Percentiles rank a stretch among this genome's conserved stretches.
Evolutionary conservation across 257 asterid species (phyloP).

Genomic region (Capsicum rhomboideum): DNA sequence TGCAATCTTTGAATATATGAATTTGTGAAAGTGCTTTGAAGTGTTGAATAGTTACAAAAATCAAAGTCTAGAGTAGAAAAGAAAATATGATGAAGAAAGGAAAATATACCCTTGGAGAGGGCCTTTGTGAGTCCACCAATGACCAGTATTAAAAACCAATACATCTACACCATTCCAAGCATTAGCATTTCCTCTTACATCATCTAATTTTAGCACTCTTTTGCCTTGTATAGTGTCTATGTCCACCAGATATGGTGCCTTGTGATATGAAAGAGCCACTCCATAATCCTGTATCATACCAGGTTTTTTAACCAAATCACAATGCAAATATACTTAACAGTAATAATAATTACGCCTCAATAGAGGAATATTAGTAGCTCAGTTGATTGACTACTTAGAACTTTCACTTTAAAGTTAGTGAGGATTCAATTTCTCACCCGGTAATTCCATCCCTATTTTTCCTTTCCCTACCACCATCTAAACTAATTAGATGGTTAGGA

Average conservation of each 20-base stretch:
- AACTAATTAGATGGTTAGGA: no score
- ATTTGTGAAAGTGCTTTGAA: background rate
- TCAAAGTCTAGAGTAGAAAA: background rate
- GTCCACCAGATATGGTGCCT: conserved; percentile 86
- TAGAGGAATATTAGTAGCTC: no score
- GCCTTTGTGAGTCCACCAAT: conserved; percentile 95
- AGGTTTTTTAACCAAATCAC: background rate
- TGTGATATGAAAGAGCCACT: conserved; percentile 66
- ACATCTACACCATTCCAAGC: conserved; percentile 83
- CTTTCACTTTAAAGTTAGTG: no score
- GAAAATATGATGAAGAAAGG: background rate
- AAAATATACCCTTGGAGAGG: conserved; percentile 67
- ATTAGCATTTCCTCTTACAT: conserved; percentile 60
- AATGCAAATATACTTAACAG: background rate
- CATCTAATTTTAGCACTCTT: conserved; percentile 75
- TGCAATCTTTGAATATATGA: background rate
- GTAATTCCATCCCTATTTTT: no score
- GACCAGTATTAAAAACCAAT: conserved; percentile 88
- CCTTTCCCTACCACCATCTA: no score
- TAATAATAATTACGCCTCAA: background rate
- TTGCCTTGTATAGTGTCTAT: conserved; percentile 62
- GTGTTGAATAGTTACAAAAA: background rate
- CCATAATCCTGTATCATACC: conserved; percentile 55
- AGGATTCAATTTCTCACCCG: no score
- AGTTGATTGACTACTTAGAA: no score